Evolutionary conservation across 306 rosid species (phyloP).

Genomic region (Psophocarpus tetragonolobus): DNA sequence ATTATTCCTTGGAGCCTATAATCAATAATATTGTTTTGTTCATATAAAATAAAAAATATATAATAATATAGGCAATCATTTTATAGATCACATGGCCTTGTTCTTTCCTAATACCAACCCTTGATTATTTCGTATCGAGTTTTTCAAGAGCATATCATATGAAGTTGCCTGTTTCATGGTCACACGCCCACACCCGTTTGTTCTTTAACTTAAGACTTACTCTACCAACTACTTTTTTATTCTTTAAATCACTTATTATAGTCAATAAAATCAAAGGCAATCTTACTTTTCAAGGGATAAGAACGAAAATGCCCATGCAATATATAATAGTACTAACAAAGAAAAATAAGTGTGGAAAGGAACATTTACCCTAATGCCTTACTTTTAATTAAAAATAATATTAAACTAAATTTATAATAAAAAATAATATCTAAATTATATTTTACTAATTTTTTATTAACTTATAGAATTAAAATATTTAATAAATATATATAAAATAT

Average conservation of each 20-base stretch:
- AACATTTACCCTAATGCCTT: slow-evolving; percentile 3
- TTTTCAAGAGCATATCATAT: not conserved
- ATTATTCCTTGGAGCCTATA: not conserved
- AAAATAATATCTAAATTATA: too few relatives aligned
- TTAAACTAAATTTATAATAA: too few relatives aligned
- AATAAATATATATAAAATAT: too few relatives aligned
- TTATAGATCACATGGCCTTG: slow-evolving; percentile 15
- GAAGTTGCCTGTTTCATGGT: slow-evolving; percentile 10
- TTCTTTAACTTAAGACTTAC: not conserved
- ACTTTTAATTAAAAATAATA: not conserved
- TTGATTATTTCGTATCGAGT: not conserved
- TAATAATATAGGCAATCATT: slow-evolving; percentile 3
- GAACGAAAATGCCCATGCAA: not conserved
- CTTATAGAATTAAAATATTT: too few relatives aligned
- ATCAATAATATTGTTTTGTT: too few relatives aligned
- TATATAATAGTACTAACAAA: not conserved
- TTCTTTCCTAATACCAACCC: not conserved
- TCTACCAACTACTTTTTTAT: slow-evolving; percentile 11
- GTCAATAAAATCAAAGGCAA: slow-evolving; percentile 23
- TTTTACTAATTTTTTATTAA: too few relatives aligned
- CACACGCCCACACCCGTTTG: not conserved
- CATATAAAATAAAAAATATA: not conserved
- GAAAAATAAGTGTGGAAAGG: not conserved
- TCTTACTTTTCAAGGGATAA: slow-evolving; percentile 27
- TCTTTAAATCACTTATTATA: slow-evolving; percentile 4